phyloP scores from a whole-genome alignment of 2,329 filamentous ascomycete species.

The Ophiostoma pallidulum region DNA sequence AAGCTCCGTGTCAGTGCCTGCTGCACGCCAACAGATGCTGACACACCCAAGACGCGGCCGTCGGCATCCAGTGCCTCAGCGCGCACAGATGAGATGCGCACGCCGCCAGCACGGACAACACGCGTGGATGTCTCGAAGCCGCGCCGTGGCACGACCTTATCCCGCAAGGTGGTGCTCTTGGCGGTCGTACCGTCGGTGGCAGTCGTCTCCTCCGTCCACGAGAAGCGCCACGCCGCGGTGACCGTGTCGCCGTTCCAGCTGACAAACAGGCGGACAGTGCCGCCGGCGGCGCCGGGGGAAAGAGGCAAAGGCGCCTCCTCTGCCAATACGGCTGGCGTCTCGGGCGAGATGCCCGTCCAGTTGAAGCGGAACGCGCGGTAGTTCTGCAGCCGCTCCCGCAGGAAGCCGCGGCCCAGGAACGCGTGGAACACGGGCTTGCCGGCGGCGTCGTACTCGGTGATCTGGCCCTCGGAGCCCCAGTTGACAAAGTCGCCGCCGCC shows the following conservation, averaged over 20 bases:
- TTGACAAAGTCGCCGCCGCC: slow-evolving; percentile 45
- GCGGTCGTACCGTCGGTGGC: background rate
- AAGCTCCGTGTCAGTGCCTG: background rate
- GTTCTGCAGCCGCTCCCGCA: slow-evolving; percentile 34
- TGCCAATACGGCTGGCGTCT: slow-evolving; percentile 24
- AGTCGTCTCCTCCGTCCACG: background rate
- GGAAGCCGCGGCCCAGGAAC: slow-evolving; percentile 32
- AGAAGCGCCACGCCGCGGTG: slow-evolving; percentile 19
- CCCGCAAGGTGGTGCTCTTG: background rate
- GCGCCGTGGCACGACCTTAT: background rate
- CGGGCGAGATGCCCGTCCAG: slow-evolving; percentile 40
- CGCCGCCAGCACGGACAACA: background rate
- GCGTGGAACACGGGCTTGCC: slow-evolving; percentile 44
- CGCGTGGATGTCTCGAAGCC: slow-evolving; percentile 12
- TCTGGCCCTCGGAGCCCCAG: slow-evolving; percentile 43
- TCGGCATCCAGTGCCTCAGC: slow-evolving; percentile 4
- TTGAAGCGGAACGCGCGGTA: slow-evolving; percentile 46
- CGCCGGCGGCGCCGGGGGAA: slow-evolving; percentile 17
- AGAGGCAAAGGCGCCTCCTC: slow-evolving; percentile 7
- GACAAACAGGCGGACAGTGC: slow-evolving; percentile 24
- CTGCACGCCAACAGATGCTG: background rate
- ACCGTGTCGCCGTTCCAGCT: slow-evolving; percentile 39
- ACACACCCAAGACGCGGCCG: background rate
- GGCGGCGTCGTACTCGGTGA: slow-evolving; percentile 38
- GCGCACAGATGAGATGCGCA: background rate